phyloP scores from a whole-genome alignment of 2,329 filamentous ascomycete species.

The Epichloe bromicola region DNA sequence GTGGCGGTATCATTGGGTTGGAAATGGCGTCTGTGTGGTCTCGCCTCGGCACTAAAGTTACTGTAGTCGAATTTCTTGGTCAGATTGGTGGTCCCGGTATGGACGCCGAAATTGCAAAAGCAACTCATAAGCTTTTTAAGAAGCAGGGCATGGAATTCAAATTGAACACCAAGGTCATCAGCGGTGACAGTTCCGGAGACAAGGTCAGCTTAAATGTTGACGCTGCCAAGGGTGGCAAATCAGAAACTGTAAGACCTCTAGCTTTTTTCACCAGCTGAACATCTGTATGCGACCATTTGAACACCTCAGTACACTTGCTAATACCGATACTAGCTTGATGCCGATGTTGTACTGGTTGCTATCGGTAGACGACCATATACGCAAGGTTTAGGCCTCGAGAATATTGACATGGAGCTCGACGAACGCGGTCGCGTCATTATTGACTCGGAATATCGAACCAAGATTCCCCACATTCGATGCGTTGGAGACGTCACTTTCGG shows the following conservation, averaged over 20 bases:
- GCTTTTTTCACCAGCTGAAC: neutral
- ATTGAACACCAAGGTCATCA: constrained; percentile 86
- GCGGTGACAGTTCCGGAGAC: constrained; percentile 68
- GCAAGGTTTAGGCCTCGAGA: constrained; percentile 79
- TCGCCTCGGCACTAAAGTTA: constrained; percentile 83
- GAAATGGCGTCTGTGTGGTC: constrained; percentile 99
- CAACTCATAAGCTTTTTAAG: constrained; percentile 77
- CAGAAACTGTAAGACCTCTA: constrained; percentile 57
- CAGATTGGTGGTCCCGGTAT: constrained; percentile 97
- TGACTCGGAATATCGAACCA: constrained; percentile 97
- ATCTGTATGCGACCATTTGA: neutral
- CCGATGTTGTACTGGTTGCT: constrained; percentile 89
- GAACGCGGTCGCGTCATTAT: constrained; percentile 92
- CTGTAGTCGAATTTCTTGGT: constrained; percentile 89
- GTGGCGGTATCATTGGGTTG: constrained; percentile 94
- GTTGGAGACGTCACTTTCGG: constrained; percentile 95
- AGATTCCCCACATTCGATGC: constrained; percentile 91
- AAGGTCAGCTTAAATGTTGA: constrained; percentile 75
- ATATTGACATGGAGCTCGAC: constrained; percentile 81
- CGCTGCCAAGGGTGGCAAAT: constrained; percentile 90
- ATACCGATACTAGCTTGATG: constrained; percentile 54
- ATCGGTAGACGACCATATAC: constrained; percentile 97
- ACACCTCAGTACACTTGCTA: constrained; percentile 7
- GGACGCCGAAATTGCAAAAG: constrained; percentile 88
- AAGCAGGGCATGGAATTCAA: constrained; percentile 99